Percentiles rank a stretch among this genome's conserved stretches.
Evolutionary conservation across 495 filamentous ascomycete species (phyloP).

Genomic region (Hypomontagnella monticulosa): DNA sequence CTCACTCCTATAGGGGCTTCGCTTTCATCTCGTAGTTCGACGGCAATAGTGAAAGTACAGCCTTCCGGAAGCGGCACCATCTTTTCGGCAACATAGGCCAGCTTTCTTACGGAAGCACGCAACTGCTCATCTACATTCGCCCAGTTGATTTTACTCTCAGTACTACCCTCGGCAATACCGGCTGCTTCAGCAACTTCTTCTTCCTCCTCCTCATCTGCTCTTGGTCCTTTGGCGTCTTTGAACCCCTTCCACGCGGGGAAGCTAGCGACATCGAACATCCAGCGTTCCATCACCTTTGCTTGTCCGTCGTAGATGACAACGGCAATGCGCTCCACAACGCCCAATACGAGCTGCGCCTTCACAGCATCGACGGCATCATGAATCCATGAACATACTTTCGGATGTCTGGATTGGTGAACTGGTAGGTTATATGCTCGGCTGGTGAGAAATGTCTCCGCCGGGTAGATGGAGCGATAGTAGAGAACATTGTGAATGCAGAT

Average conservation of each 20-base stretch:
- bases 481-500: constrained; percentile 94
- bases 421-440: constrained; percentile 88
- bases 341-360: constrained; percentile 75
- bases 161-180: constrained; percentile 11
- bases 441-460: constrained; percentile 78
- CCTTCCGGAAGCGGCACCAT: constrained; percentile 73
- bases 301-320: constrained; percentile 72
- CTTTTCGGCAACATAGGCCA: constrained; percentile 65
- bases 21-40: constrained; percentile 81
- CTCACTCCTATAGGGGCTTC: constrained; percentile 76
- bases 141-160: constrained; percentile 49
- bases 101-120: constrained; percentile 60
- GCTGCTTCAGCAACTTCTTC: constrained; percentile 9
- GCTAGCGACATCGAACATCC: constrained; percentile 79
- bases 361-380: constrained; percentile 82
- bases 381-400: constrained; percentile 91
- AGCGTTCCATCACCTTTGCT: constrained; percentile 74
- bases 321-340: constrained; percentile 71
- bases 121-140: constrained; percentile 57
- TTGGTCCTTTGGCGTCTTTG: constrained; percentile 13
- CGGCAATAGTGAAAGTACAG: constrained; percentile 86
- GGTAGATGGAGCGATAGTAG: constrained; percentile 87
- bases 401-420: constrained; percentile 89
- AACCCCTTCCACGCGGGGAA: constrained; percentile 73
- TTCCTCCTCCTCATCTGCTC: constrained; percentile 34